phyloP scores from a whole-genome alignment of 495 filamentous ascomycete genomes.

The Aspergillus saccharolyticus region DNA sequence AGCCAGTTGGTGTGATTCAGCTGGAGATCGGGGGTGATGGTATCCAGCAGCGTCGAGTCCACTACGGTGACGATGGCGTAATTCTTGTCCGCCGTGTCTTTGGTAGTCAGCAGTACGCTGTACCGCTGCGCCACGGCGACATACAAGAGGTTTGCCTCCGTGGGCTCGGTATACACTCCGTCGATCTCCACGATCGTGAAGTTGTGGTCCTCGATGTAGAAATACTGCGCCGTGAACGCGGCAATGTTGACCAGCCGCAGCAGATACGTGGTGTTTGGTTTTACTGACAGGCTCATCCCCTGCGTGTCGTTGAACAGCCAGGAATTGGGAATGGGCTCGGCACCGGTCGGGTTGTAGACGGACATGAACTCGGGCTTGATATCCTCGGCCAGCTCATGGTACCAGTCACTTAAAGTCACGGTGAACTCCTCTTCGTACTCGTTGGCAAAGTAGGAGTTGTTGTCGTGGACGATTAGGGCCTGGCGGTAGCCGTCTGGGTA shows the following conservation, averaged over 20 bases:
- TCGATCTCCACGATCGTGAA: slow-evolving; percentile 54
- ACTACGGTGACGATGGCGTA: slow-evolving; percentile 54
- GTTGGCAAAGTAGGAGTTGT: slow-evolving; percentile 51
- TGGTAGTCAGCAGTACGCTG: slow-evolving; percentile 61
- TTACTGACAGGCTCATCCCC: slow-evolving; percentile 52
- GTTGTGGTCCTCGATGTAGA: slow-evolving; percentile 72
- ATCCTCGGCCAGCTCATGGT: slow-evolving; percentile 43
- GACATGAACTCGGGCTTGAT: slow-evolving; percentile 44
- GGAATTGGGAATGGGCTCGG: slow-evolving; percentile 49
- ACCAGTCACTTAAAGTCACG: slow-evolving; percentile 64
- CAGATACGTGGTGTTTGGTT: slow-evolving; percentile 74
- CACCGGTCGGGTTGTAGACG: slow-evolving; percentile 46
- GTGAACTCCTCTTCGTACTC: slow-evolving; percentile 64
- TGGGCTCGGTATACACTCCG: slow-evolving; percentile 50
- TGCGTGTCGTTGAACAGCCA: slow-evolving; percentile 55
- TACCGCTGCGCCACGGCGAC: slow-evolving; percentile 67
- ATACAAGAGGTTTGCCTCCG: slow-evolving; percentile 58
- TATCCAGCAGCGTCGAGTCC: slow-evolving; percentile 31
- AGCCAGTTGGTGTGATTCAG: slow-evolving; percentile 78
- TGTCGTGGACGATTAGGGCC: slow-evolving; percentile 67
- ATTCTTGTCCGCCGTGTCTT: slow-evolving; percentile 58
- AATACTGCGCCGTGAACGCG: slow-evolving; percentile 69
- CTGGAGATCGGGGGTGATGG: slow-evolving; percentile 33
- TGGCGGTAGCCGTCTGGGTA: slow-evolving; percentile 75
- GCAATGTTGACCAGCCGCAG: slow-evolving; percentile 73